Evolutionary conservation across 495 filamentous ascomycete genomes (phyloP).

Genomic region (Penicillium daleae): DNA sequence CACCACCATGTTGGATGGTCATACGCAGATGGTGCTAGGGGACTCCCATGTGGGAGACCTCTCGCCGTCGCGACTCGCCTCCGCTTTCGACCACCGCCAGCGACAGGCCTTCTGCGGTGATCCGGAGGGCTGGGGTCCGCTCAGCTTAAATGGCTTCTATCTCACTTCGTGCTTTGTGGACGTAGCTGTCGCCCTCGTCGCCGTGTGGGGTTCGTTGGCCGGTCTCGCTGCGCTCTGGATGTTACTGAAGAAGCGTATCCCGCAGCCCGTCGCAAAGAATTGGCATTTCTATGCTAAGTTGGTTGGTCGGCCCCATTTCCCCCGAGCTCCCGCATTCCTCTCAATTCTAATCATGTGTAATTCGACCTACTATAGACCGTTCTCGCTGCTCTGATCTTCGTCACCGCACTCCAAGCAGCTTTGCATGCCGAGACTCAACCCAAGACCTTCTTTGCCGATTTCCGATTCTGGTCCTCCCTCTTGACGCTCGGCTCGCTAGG

Average conservation of each 20-base stretch:
- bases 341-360: conserved; percentile 26
- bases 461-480: conserved; percentile 88
- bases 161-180: conserved; percentile 98
- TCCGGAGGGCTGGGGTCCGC: conserved; percentile 90
- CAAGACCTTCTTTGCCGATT: conserved; percentile 75
- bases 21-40: conserved; percentile 49
- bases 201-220: conserved; percentile 72
- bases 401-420: conserved; percentile 70
- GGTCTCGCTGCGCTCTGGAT: conserved; percentile 78
- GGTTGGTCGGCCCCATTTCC: conserved; percentile 52
- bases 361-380: conserved; percentile 55
- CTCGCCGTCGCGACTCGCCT: conserved; percentile 34
- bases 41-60: conserved; percentile 35
- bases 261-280: conserved; percentile 72
- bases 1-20: conserved; percentile 50
- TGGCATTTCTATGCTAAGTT: conserved; percentile 97
- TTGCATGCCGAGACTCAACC: conserved; percentile 76
- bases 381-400: conserved; percentile 67
- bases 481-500: conserved; percentile 75
- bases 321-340: conserved; percentile 1
- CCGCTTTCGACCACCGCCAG: conserved; percentile 35
- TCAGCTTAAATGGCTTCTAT: conserved; percentile 82
- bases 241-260: conserved; percentile 66
- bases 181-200: conserved; percentile 76
- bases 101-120: conserved; percentile 80